Conservation (phyloP, 352 stramenopile species). For the Phytophthora uliginosa region DNA sequence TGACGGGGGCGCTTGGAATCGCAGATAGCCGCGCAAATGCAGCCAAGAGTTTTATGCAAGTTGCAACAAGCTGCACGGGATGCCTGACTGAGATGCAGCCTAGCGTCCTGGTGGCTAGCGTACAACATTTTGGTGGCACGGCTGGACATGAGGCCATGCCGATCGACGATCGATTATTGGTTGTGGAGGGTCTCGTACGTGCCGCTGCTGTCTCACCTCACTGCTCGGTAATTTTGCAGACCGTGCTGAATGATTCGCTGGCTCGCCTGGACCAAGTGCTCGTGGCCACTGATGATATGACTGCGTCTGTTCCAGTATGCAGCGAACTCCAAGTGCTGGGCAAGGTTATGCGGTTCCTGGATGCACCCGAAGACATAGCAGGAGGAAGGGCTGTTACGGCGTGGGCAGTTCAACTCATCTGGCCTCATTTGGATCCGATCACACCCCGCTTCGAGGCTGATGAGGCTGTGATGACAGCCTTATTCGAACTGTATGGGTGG, state of each 20-base stretch:
- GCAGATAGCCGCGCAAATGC: conserved; percentile 52
- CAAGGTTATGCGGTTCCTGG: conserved; percentile 75
- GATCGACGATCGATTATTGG: conserved; percentile 65
- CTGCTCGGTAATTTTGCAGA: conserved; percentile 62
- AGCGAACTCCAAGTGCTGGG: conserved; percentile 77
- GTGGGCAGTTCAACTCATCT: conserved; percentile 62
- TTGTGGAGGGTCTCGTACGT: conserved; percentile 77
- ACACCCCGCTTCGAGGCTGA: conserved; percentile 45
- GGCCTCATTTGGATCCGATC: conserved; percentile 66
- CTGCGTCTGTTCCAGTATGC: conserved; percentile 36
- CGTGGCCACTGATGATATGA: conserved; percentile 25
- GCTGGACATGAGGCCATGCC: conserved; percentile 38
- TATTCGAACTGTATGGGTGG: conserved; percentile 81
- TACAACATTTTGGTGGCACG: conserved; percentile 53
- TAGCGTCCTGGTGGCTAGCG: conserved; percentile 47
- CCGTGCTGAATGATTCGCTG: conserved; percentile 58
- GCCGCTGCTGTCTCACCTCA: conserved; percentile 56
- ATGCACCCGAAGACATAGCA: conserved; percentile 61
- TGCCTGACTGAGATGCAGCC: conserved; percentile 62
- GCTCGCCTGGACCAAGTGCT: conserved; percentile 59
- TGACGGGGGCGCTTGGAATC: conserved; percentile 56
- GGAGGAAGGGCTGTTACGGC: conserved; percentile 58
- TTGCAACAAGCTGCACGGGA: conserved; percentile 56
- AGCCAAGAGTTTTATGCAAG: conserved; percentile 81
- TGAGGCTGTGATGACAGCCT: conserved; percentile 60